phyloP scores from a whole-genome alignment of 306 rosid genomes.

The Geum urbanum region DNA sequence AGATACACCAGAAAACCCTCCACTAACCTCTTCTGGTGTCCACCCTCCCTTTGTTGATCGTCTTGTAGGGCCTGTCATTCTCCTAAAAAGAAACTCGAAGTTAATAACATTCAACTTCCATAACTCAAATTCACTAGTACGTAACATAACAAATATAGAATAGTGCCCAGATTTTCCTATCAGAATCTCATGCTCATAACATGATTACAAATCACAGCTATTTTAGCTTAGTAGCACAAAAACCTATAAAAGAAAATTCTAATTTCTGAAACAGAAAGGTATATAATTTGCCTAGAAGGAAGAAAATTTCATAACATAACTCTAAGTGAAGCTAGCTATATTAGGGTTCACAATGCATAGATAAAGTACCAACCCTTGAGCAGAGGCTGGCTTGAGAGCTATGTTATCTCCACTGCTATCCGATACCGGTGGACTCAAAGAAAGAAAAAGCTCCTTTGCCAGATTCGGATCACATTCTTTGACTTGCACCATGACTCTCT shows the following conservation, averaged over 20 bases:
- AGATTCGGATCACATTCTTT: conserved; percentile 10
- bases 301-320: too few relatives aligned
- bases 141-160: neutral
- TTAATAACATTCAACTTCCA: conserved; percentile 7
- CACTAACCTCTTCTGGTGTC: conserved; percentile 41
- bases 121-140: neutral
- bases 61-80: conserved; percentile 38
- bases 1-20: conserved; percentile 6
- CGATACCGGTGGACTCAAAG: conserved; percentile 15
- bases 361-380: conserved; percentile 21
- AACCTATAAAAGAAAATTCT: neutral
- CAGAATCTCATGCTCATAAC: neutral
- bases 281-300: neutral
- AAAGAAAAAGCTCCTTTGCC: neutral
- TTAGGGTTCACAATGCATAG: neutral
- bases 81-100: conserved; percentile 19
- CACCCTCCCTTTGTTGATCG: conserved; percentile 43
- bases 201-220: neutral
- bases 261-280: neutral
- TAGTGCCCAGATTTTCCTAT: neutral
- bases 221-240: neutral
- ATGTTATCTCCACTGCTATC: conserved; percentile 11
- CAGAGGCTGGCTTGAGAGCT: conserved; percentile 18
- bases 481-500: conserved; percentile 23
- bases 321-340: too few relatives aligned